Evolutionary conservation across 257 asterid genomes (phyloP).

Genomic region (Thymus mandschuricus): DNA sequence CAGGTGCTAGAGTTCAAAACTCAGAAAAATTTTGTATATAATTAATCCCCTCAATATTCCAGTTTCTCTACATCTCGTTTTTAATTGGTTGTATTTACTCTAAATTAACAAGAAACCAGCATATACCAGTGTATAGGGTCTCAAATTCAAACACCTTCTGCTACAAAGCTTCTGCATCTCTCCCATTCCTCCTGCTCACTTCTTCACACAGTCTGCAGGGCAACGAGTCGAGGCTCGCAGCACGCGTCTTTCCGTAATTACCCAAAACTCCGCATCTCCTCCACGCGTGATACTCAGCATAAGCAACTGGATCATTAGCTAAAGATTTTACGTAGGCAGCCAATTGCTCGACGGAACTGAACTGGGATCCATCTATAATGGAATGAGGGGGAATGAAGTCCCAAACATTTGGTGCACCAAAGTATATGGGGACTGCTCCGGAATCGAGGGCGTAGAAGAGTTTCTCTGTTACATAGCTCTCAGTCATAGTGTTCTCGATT

Average conservation of each 20-base stretch:
- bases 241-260: constrained; percentile 66
- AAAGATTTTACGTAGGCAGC: constrained; percentile 72
- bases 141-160: constrained; percentile 3
- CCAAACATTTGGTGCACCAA: constrained; percentile 93
- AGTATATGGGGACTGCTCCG: constrained; percentile 92
- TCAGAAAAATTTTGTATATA: constrained; percentile 15
- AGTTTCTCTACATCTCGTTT: constrained; percentile 26
- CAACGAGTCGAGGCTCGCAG: constrained; percentile 81
- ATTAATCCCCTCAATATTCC: constrained; percentile 28
- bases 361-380: constrained; percentile 81
- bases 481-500: constrained; percentile 84
- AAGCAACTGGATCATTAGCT: constrained; percentile 86
- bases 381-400: constrained; percentile 95
- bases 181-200: constrained; percentile 80
- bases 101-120: constrained; percentile 16
- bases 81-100: constrained; percentile 7
- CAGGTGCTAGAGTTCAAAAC: neutral
- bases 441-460: constrained; percentile 91
- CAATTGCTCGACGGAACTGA: constrained; percentile 69
- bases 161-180: constrained; percentile 50
- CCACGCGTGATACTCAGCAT: constrained; percentile 96
- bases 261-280: constrained; percentile 95
- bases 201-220: constrained; percentile 91
- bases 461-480: constrained; percentile 95
- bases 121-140: neutral